These are phyloP conservation scores for Rhodomyrtus tomentosa DNA, from an alignment of 345 rosid species.

Conservation along the genomic window DNA sequence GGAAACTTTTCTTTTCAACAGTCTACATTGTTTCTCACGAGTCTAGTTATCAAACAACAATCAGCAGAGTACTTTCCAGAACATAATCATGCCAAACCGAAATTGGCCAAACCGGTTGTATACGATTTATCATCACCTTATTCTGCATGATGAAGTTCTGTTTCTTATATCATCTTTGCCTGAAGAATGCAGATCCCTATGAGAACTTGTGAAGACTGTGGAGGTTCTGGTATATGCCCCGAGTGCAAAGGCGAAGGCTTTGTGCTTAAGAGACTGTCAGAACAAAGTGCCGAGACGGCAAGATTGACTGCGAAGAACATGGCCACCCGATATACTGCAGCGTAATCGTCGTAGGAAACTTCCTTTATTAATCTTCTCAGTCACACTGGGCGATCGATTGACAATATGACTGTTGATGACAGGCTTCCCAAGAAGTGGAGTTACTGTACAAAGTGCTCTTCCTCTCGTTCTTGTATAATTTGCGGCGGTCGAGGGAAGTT, in stretches of 20 bases:
- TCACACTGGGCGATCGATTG: not conserved
- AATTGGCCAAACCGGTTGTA: not conserved
- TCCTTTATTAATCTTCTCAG: not conserved
- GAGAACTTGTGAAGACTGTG: slow-evolving; percentile 60
- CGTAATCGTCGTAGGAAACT: slow-evolving; percentile 23
- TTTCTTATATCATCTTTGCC: not conserved
- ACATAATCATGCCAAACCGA: not conserved
- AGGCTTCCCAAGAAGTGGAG: slow-evolving; percentile 99
- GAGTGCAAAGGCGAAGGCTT: slow-evolving; percentile 93
- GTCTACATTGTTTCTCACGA: not conserved
- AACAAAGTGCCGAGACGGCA: slow-evolving; percentile 65
- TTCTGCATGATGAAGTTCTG: not conserved
- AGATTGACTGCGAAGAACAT: slow-evolving; percentile 64
- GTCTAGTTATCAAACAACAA: not conserved
- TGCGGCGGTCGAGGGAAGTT: slow-evolving; percentile 75
- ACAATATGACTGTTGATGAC: not conserved
- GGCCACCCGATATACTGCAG: slow-evolving; percentile 95
- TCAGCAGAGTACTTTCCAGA: not conserved
- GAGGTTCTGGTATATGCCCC: slow-evolving; percentile 79
- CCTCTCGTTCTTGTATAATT: slow-evolving; percentile 52
- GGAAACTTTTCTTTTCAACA: not conserved
- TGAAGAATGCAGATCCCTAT: slow-evolving; percentile 32
- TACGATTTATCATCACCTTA: not conserved
- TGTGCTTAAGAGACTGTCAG: slow-evolving; percentile 64
- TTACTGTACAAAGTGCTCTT: slow-evolving; percentile 87